A percentile compares a stretch with the other conserved stretches of the same genome.
These are phyloP conservation scores for Colletotrichum tabaci DNA, from an alignment of 2,329 filamentous ascomycete genomes.

Conservation along the genomic window DNA sequence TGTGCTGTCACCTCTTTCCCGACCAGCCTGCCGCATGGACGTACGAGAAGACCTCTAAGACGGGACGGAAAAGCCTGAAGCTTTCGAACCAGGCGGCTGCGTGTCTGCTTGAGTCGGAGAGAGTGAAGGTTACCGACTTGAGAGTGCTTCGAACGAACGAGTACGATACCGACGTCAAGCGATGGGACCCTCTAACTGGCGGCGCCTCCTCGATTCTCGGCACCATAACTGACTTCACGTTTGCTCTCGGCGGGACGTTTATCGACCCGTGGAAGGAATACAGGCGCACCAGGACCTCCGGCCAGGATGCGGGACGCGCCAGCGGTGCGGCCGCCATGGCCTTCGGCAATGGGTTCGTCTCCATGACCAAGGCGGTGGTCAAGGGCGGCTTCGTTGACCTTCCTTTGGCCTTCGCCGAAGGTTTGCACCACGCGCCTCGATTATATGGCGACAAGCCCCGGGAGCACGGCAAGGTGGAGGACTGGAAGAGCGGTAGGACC, in stretches of 20 bases:
- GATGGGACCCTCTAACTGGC: slow-evolving; percentile 49
- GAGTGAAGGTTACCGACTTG: slow-evolving; percentile 49
- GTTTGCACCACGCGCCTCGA: slow-evolving; percentile 51
- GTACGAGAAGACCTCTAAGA: slow-evolving; percentile 49
- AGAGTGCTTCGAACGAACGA: slow-evolving; percentile 48
- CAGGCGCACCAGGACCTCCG: slow-evolving; percentile 18
- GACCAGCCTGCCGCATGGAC: slow-evolving; percentile 69
- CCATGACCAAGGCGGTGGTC: slow-evolving; percentile 46
- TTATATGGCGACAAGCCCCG: slow-evolving; percentile 54
- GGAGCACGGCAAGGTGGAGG: slow-evolving; percentile 50
- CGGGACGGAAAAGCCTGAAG: slow-evolving; percentile 14
- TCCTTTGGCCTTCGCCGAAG: slow-evolving; percentile 54
- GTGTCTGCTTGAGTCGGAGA: slow-evolving; percentile 12
- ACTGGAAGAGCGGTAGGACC: slow-evolving; percentile 51
- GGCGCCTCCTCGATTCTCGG: slow-evolving; percentile 29
- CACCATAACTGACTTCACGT: slow-evolving; percentile 36
- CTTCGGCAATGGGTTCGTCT: slow-evolving; percentile 44
- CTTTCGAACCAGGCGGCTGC: slow-evolving; percentile 20
- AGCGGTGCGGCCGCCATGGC: slow-evolving; percentile 34
- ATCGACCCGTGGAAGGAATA: slow-evolving; percentile 41
- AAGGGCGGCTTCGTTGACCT: slow-evolving; percentile 55
- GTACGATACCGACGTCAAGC: slow-evolving; percentile 48
- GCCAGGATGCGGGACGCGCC: slow-evolving; percentile 21
- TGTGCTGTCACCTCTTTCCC: slow-evolving; percentile 53
- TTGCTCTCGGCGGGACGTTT: slow-evolving; percentile 36